Evolutionary conservation across 1,139 yeast genomes (phyloP).

Genomic region (Zygosaccharomyces sapae): DNA sequence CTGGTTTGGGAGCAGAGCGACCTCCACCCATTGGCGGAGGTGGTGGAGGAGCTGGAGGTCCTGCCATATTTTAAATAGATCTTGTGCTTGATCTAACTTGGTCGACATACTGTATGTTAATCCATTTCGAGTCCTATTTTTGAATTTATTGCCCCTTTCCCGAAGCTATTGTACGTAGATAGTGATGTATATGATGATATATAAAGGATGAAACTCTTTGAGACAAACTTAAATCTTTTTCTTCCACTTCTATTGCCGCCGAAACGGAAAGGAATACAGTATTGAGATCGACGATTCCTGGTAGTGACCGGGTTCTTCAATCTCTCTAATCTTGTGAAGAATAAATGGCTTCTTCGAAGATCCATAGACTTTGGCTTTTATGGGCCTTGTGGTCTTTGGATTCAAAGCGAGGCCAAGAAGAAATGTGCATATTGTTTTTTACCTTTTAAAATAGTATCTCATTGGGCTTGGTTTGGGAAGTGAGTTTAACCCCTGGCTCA

Average conservation of each 20-base stretch:
- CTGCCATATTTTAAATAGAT: conserved; percentile 17
- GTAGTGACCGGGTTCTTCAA: background rate
- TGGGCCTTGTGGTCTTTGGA: conserved; percentile 48
- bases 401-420: conserved; percentile 69
- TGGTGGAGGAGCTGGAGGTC: conserved; percentile 37
- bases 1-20: conserved; percentile 23
- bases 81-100: background rate
- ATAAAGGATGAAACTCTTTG: background rate
- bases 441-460: conserved; percentile 17
- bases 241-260: background rate
- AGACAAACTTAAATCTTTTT: background rate
- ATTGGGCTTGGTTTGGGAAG: conserved; percentile 20
- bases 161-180: background rate
- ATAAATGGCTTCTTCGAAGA: conserved; percentile 63
- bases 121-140: background rate
- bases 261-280: background rate
- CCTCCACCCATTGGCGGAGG: conserved; percentile 24
- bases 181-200: conserved; percentile 1
- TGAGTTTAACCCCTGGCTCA: conserved; percentile 10
- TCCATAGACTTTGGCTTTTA: conserved; percentile 45
- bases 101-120: background rate
- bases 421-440: conserved; percentile 18
- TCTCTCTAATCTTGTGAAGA: background rate
- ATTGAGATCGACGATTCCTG: background rate
- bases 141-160: conserved; percentile 2